A percentile compares a stretch with the other conserved stretches of the same genome.
phyloP scores from a whole-genome alignment of 1,284 basidiomycete genomes.

The Ganoderma lingzhi region DNA sequence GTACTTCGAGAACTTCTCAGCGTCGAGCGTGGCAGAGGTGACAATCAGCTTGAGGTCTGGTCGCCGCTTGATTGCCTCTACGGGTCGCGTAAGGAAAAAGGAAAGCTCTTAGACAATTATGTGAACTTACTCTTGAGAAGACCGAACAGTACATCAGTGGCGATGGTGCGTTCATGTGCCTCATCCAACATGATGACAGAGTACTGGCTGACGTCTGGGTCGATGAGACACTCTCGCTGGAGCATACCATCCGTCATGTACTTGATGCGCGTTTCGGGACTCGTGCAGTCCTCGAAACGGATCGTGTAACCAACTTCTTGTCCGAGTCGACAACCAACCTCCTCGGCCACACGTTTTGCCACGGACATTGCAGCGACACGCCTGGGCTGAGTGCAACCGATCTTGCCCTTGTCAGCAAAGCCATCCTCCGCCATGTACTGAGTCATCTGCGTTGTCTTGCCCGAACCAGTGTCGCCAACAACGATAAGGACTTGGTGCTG shows the following conservation, averaged over 20 bases:
- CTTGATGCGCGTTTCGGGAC: conserved; percentile 98
- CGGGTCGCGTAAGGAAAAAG: conserved; percentile 33
- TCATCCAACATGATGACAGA: conserved; percentile 99
- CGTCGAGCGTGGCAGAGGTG: conserved; percentile 98
- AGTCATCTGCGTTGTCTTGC: conserved; percentile 86
- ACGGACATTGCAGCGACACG: conserved; percentile 99
- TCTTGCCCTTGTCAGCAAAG: conserved; percentile 82
- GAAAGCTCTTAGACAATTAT: neutral
- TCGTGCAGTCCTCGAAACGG: conserved; percentile 99
- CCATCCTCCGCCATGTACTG: conserved; percentile 84
- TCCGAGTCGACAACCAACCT: conserved; percentile 95
- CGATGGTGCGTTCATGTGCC: conserved; percentile 97
- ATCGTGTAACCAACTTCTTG: conserved; percentile 99
- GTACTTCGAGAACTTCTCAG: conserved; percentile 99
- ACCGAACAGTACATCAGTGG: conserved; percentile 97
- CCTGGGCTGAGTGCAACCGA: conserved; percentile 98
- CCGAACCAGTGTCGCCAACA: conserved; percentile 88
- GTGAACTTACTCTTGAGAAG: conserved; percentile 88
- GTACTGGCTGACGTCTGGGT: conserved; percentile 92
- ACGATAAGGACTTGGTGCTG: conserved; percentile 94
- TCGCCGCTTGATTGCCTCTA: conserved; percentile 93
- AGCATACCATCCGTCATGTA: conserved; percentile 99
- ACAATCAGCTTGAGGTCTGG: conserved; percentile 98
- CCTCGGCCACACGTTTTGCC: conserved; percentile 97
- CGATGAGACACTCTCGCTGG: conserved; percentile 95